Evolutionary conservation across 2,329 filamentous ascomycete genomes (phyloP).

Genomic region (Neocatenulostroma microsporum): DNA sequence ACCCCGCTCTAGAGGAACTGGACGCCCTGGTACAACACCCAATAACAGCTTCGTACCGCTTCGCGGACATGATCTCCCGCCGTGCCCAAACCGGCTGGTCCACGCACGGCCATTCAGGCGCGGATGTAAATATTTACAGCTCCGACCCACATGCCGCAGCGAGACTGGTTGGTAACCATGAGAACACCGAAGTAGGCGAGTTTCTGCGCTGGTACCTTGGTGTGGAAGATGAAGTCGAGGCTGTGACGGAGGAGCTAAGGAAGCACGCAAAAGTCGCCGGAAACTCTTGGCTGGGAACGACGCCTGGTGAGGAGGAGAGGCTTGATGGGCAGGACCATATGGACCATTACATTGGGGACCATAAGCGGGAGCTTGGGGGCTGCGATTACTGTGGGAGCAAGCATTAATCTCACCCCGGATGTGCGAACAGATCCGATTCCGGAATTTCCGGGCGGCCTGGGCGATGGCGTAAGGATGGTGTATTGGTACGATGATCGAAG

Average conservation of each 20-base stretch:
- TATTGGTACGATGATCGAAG: too few species aligned
- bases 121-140: constrained; percentile 95
- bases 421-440: too few species aligned
- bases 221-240: constrained; percentile 71
- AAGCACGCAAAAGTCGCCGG: constrained; percentile 45
- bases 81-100: constrained; percentile 88
- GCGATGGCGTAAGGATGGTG: too few species aligned
- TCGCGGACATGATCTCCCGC: constrained; percentile 79
- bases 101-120: constrained; percentile 79
- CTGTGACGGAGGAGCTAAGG: constrained; percentile 67
- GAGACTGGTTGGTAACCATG: constrained; percentile 71
- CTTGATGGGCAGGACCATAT: constrained; percentile 42
- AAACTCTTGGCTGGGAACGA: constrained; percentile 36
- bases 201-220: constrained; percentile 74
- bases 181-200: constrained; percentile 85
- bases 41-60: constrained; percentile 53
- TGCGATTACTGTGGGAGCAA: too few species aligned
- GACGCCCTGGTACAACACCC: constrained; percentile 49
- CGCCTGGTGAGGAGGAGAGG: constrained; percentile 35
- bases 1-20: constrained; percentile 66
- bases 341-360: constrained; percentile 27
- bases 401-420: too few species aligned
- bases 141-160: constrained; percentile 58
- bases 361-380: too few species aligned
- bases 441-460: too few species aligned